Conservation (phyloP, 228 moss, liverwort and hornwort species). For the Sphagnum magellanicum region DNA sequence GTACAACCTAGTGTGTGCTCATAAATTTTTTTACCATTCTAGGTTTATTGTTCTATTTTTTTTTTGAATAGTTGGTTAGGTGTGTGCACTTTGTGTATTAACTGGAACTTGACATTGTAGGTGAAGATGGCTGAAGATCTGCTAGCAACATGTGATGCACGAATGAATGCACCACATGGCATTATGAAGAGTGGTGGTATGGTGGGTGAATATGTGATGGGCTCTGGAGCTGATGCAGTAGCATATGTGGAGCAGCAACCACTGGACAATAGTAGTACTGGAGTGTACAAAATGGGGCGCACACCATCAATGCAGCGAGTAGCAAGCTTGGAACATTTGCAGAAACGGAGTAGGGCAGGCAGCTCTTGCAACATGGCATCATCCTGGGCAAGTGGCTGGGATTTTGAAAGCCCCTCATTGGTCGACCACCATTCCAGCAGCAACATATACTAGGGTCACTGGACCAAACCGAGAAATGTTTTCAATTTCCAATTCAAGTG, state of each 20-base stretch:
- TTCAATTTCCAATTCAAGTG: too few relatives aligned
- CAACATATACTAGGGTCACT: too few relatives aligned
- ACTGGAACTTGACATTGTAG: conserved; percentile 14
- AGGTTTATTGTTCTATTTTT: too few relatives aligned
- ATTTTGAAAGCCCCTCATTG: conserved; percentile 70
- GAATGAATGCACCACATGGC: too few relatives aligned
- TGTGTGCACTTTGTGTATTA: too few relatives aligned
- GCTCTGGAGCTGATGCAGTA: too few relatives aligned
- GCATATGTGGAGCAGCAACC: conserved; percentile 3
- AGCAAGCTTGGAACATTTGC: conserved; percentile 84
- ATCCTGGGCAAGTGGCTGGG: conserved; percentile 59
- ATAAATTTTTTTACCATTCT: too few relatives aligned
- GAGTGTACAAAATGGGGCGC: conserved; percentile 66
- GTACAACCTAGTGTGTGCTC: too few relatives aligned
- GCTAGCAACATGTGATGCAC: conserved; percentile 20
- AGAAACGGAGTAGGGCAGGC: conserved; percentile 80
- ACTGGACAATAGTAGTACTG: conserved; percentile 34
- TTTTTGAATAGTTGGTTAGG: too few relatives aligned
- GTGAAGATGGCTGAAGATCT: conserved; percentile 75
- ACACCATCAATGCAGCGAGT: conserved; percentile 98
- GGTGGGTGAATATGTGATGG: too few relatives aligned
- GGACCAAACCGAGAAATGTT: too few relatives aligned
- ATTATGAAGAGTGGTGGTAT: too few relatives aligned
- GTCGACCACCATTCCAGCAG: conserved; percentile 16
- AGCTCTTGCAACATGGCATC: conserved; percentile 42